These are phyloP conservation scores for Trichoderma erinaceum DNA, from an alignment of 495 filamentous ascomycete genomes.

Conservation along the genomic window DNA sequence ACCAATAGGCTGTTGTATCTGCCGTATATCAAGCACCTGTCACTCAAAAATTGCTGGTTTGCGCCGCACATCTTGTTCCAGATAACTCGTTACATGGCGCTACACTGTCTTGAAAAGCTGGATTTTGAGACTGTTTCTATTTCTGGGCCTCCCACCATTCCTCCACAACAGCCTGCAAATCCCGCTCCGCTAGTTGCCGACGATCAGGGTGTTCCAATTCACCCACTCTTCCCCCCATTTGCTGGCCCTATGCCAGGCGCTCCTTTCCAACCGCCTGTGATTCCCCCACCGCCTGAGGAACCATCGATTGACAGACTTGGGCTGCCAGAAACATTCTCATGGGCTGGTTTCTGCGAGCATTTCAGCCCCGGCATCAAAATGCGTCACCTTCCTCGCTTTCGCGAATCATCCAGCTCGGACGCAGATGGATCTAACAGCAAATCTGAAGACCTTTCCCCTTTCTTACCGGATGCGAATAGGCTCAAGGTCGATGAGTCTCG, in stretches of 20 bases:
- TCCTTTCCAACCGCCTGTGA: background rate
- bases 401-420: background rate
- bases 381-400: conserved; percentile 7
- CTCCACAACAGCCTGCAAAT: conserved; percentile 6
- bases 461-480: background rate
- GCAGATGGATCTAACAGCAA: background rate
- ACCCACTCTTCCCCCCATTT: background rate
- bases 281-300: background rate
- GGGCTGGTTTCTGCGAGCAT: conserved; percentile 16
- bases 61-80: conserved; percentile 34
- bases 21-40: conserved; percentile 47
- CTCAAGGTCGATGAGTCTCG: conserved; percentile 19
- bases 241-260: background rate
- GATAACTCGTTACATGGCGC: conserved; percentile 23
- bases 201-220: background rate
- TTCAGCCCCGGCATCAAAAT: conserved; percentile 15
- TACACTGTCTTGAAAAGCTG: conserved; percentile 28
- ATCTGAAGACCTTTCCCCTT: background rate
- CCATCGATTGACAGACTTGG: background rate
- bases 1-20: conserved; percentile 26
- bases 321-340: background rate
- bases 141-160: conserved; percentile 24
- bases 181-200: background rate
- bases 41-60: conserved; percentile 51
- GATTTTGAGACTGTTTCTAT: conserved; percentile 43